phyloP scores from a whole-genome alignment of 768 basidiomycete species.

The Phylloporus scabripes region DNA sequence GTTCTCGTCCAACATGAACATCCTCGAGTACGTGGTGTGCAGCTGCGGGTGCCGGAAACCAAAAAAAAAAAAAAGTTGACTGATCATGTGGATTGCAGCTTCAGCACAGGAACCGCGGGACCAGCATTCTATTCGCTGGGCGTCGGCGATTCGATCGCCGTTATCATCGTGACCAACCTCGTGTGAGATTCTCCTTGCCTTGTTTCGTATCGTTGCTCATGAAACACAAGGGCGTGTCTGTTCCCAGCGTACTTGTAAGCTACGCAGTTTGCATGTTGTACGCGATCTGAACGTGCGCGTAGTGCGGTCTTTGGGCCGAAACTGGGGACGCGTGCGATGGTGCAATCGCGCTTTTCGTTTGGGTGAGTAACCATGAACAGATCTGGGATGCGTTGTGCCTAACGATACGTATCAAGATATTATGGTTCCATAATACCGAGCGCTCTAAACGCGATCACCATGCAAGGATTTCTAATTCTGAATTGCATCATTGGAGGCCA shows the following conservation, averaged over 20 bases:
- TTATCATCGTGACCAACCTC: slow-evolving; percentile 41
- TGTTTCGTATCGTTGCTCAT: slow-evolving; percentile 3
- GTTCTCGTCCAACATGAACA: slow-evolving; percentile 44
- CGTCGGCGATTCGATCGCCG: slow-evolving; percentile 37
- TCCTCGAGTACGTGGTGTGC: slow-evolving; percentile 33
- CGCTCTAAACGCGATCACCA: slow-evolving; percentile 43
- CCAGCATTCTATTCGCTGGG: slow-evolving; percentile 47
- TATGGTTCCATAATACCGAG: slow-evolving; percentile 38
- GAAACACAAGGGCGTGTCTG: slow-evolving; percentile 25
- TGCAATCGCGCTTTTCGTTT: slow-evolving; percentile 49
- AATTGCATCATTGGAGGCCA: slow-evolving; percentile 62
- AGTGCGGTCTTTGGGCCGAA: slow-evolving; percentile 52
- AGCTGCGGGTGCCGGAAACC: too few species aligned
- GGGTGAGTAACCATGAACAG: slow-evolving; percentile 31
- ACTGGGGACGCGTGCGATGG: slow-evolving; percentile 54
- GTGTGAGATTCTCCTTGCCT: slow-evolving; percentile 28
- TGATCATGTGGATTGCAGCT: slow-evolving; percentile 24
- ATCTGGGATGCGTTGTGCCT: slow-evolving; percentile 5
- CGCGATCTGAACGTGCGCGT: not conserved
- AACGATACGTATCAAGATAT: slow-evolving; percentile 27
- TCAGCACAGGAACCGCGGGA: slow-evolving; percentile 46
- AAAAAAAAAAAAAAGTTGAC: not conserved
- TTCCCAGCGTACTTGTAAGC: slow-evolving; percentile 38
- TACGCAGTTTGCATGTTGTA: not conserved
- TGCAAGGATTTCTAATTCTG: slow-evolving; percentile 53